phyloP scores from a whole-genome alignment of 371 early-diverging fungal species.

The Mucor plumbeus region DNA sequence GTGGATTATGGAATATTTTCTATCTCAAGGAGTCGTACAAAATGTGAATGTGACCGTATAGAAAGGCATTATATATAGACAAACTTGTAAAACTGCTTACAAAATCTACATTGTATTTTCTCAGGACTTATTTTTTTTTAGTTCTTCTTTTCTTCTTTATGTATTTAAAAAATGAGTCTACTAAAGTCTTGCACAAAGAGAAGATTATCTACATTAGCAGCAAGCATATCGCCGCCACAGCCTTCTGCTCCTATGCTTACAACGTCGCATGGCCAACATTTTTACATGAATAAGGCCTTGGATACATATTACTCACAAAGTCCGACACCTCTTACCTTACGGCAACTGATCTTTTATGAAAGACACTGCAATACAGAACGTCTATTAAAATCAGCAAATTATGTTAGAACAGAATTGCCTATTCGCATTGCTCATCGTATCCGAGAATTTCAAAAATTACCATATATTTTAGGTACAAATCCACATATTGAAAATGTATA shows the following conservation, averaged over 20 bases:
- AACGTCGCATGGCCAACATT: conserved; percentile 39
- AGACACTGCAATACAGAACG: conserved; percentile 74
- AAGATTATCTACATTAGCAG: conserved; percentile 12
- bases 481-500: conserved; percentile 80
- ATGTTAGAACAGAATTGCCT: conserved; percentile 80
- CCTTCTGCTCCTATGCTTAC: not conserved
- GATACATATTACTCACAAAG: conserved; percentile 73
- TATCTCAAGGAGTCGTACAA: conserved; percentile 1
- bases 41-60: conserved; percentile 2
- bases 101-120: conserved; percentile 1
- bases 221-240: not conserved
- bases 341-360: conserved; percentile 86
- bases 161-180: not conserved
- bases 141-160: not conserved
- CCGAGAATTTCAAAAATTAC: conserved; percentile 78
- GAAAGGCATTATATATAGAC: not conserved
- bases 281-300: conserved; percentile 80
- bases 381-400: conserved; percentile 81
- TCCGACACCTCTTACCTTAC: conserved; percentile 76
- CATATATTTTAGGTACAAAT: conserved; percentile 85
- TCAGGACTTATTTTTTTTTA: conserved; percentile 6
- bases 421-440: conserved; percentile 90
- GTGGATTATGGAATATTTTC: not conserved
- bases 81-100: not conserved
- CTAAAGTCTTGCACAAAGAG: not conserved